These are phyloP conservation scores for Metschnikowia similis DNA, from an alignment of 805 yeast genomes.

Conservation along the genomic window DNA sequence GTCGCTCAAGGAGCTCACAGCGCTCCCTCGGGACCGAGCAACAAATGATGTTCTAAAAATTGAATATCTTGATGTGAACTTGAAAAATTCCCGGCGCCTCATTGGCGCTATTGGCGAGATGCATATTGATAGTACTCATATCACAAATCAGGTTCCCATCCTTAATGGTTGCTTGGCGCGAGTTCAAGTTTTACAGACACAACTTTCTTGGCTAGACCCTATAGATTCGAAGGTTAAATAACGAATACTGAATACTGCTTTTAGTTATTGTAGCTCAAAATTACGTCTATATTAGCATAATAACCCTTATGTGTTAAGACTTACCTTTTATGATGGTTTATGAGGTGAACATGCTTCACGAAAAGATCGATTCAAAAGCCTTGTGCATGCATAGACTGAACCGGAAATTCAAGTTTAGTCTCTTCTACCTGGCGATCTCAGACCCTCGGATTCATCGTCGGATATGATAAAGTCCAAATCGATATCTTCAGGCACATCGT, in stretches of 20 bases:
- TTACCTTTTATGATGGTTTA: too few relatives aligned
- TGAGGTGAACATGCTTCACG: not conserved
- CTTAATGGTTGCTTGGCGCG: slow-evolving; percentile 6
- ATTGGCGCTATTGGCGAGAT: slow-evolving; percentile 19
- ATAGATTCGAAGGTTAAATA: not conserved
- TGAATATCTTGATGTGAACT: slow-evolving; percentile 35
- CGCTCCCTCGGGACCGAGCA: slow-evolving; percentile 31
- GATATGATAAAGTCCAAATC: slow-evolving; percentile 16
- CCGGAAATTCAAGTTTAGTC: not conserved
- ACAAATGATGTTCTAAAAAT: slow-evolving; percentile 30
- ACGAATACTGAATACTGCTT: too few relatives aligned
- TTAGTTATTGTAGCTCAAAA: not conserved
- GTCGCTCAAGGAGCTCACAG: slow-evolving; percentile 24
- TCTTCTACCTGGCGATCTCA: not conserved
- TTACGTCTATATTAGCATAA: not conserved
- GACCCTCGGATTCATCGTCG: slow-evolving; percentile 13
- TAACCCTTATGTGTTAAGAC: not conserved
- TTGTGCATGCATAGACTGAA: not conserved
- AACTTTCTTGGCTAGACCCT: slow-evolving; percentile 15
- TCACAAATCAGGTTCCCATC: slow-evolving; percentile 2
- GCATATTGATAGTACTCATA: slow-evolving; percentile 5
- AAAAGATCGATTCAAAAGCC: not conserved
- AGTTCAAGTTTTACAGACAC: slow-evolving; percentile 5
- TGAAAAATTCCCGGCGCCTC: slow-evolving; percentile 34
- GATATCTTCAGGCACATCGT: slow-evolving; percentile 14